Base-by-base conservation (phyloP, 1,284 basidiomycete genomes). In the Papiliotrema terrestris region DNA sequence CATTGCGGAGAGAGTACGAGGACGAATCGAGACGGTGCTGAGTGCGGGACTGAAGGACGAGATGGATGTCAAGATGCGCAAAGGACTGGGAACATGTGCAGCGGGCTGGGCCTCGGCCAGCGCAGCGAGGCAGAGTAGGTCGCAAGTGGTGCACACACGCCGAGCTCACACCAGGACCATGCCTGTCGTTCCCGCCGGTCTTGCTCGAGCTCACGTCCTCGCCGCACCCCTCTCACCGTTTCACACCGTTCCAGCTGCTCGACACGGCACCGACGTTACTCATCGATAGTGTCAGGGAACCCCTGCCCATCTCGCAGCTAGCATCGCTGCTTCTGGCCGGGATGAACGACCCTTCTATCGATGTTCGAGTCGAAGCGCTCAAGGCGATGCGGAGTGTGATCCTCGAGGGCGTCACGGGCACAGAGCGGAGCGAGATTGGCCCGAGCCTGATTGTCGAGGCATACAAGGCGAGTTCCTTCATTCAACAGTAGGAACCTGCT, bases 1-100 rank as follows among this genome's bases (percentile, higher is more conserved):
- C 25, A 55, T 75, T 17, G 54, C 63, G 8, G 73, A 75, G 46
- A 41, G 56, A 3, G 69, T 60, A 8, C 51, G 68, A 29, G 52
- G 53, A 1, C 51, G 71, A 23, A 73, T 75, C 22, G 73, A 75
- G 56, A 64, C 55, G 8, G 69, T 72, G 0, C 52, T 75, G 20
- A 67, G 66, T 50, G 65, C 71, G 1, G 73, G 73, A 4, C 54
- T 75, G 37, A 65, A 63, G 29, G 73, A 73, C 48, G 73, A 75
- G 66, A 64, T 72, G 68, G 65, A 74, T 52, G 46, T 61, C 1
- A 55, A 65, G 45, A 67, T 75, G 56, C 53, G 73, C 11, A 73
- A 71, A 42, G 72, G 69, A 2, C 52, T 75, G 38, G 72, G 71
- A 2, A 64, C 56, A 15, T 70, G 69, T 59, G 63, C 65, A 4